These are phyloP conservation scores for Persicaria tinctoria DNA, from an alignment of 148 eudicot genomes.

Conservation along the genomic window DNA sequence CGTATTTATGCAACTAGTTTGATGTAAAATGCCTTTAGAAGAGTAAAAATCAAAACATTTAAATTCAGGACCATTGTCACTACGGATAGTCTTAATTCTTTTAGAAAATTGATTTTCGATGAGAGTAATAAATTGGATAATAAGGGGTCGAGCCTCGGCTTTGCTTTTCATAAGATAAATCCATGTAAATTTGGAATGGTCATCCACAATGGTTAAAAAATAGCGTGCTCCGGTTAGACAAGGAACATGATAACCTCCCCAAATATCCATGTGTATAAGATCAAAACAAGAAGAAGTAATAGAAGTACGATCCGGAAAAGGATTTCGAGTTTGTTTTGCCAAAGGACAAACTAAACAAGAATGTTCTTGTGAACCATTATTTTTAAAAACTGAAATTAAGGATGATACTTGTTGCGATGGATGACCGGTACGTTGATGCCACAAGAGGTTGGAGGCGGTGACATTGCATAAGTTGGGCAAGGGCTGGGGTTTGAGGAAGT, in stretches of 20 bases:
- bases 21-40: neutral
- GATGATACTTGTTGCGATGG: neutral
- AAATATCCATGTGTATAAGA: neutral
- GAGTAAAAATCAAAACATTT: neutral
- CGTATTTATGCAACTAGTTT: neutral
- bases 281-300: neutral
- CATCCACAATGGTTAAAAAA: neutral
- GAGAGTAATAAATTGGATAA: too few relatives aligned
- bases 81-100: too few relatives aligned
- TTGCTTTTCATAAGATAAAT: too few relatives aligned
- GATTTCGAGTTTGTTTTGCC: neutral
- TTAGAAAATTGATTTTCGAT: too few relatives aligned
- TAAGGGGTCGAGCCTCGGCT: too few relatives aligned
- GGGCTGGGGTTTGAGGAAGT: neutral
- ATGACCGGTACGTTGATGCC: neutral
- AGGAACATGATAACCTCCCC: neutral
- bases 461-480: neutral
- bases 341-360: neutral
- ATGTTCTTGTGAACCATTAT: neutral
- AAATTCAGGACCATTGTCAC: too few relatives aligned
- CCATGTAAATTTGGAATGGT: too few relatives aligned
- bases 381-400: neutral
- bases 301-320: neutral
- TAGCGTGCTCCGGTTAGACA: neutral
- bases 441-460: neutral